A percentile compares a stretch with the other conserved stretches of the same genome.
Evolutionary conservation across 768 basidiomycete species (phyloP).

Genomic region (Lentinula lateritia): DNA sequence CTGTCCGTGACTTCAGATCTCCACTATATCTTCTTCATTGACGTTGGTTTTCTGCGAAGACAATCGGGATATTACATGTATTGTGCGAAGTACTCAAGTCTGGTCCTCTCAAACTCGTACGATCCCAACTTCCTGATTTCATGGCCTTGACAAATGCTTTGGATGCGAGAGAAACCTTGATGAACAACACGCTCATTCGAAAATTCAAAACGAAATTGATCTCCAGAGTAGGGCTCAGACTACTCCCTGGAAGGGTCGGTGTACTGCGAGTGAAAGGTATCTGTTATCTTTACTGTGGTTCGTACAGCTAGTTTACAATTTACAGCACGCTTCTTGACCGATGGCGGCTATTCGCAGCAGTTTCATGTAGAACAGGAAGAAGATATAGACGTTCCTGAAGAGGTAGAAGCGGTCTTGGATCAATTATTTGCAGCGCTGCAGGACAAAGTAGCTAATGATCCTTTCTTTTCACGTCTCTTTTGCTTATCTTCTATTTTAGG

Average conservation of each 20-base stretch:
- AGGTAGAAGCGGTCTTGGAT: slow-evolving; percentile 70
- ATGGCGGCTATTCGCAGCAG: slow-evolving; percentile 11
- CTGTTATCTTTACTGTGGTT: slow-evolving; percentile 9
- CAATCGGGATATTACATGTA: slow-evolving; percentile 63
- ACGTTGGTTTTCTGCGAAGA: slow-evolving; percentile 30
- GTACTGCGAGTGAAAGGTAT: slow-evolving; percentile 36
- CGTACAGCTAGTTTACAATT: neutral
- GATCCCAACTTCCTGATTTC: slow-evolving; percentile 36
- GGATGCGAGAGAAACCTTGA: slow-evolving; percentile 31
- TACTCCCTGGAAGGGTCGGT: slow-evolving; percentile 46
- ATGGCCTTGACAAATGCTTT: slow-evolving; percentile 40
- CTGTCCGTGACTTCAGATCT: slow-evolving; percentile 29
- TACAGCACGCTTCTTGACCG: slow-evolving; percentile 26
- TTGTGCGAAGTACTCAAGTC: slow-evolving; percentile 67
- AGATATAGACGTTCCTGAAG: slow-evolving; percentile 68
- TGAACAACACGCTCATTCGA: slow-evolving; percentile 59
- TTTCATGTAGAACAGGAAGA: slow-evolving; percentile 20
- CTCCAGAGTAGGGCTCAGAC: slow-evolving; percentile 56
- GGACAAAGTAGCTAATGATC: slow-evolving; percentile 59
- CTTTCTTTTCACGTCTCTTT: neutral
- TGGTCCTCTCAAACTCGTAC: slow-evolving; percentile 49
- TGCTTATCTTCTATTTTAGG: slow-evolving; percentile 39
- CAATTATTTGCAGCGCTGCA: slow-evolving; percentile 67
- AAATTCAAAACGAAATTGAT: slow-evolving; percentile 66
- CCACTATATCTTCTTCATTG: neutral